These are phyloP conservation scores for Citrus sinensis DNA, from an alignment of 345 rosid genomes.

Conservation along the genomic window DVS_A1.0 CM039166.1:434501-435000, in stretches of 20 bases:
- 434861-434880: background rate
- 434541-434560: conserved; percentile 39
- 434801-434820: conserved; percentile 2
- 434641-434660: conserved; percentile 25
- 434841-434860: background rate
- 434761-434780: conserved; percentile 27
- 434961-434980: too few species aligned
- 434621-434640: conserved; percentile 28
- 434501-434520: conserved; percentile 47
- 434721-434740: conserved; percentile 48
- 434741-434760: conserved; percentile 34
- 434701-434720: conserved; percentile 34
- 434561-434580: conserved; percentile 42
- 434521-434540: conserved; percentile 47
- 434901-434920: background rate
- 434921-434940: background rate
- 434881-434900: background rate
- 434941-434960: background rate
- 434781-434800: conserved; percentile 46
- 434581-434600: conserved; percentile 35
- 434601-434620: conserved; percentile 39
- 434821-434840: background rate
- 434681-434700: conserved; percentile 29
- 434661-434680: conserved; percentile 38
- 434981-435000: background rate